Evolutionary conservation across 2,329 filamentous ascomycete species (phyloP).

Genomic region (Colletotrichum sp.): DNA sequence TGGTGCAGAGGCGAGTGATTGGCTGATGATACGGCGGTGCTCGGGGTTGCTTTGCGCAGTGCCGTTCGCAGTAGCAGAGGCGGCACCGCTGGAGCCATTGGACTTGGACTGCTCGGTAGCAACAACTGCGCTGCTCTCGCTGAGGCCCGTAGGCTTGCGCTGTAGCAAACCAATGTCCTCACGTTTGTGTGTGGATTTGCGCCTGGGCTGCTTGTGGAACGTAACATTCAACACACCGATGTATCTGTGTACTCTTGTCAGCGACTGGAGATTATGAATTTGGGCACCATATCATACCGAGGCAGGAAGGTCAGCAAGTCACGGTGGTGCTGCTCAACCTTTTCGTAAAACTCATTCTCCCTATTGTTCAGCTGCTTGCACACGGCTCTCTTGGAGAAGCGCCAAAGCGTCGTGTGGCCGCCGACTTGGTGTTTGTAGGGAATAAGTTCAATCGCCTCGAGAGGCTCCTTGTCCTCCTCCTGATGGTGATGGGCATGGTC

Average conservation of each 20-base stretch:
- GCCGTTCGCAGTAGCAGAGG: background rate
- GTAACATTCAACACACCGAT: slow-evolving; percentile 97
- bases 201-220: slow-evolving; percentile 82
- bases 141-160: slow-evolving; percentile 22
- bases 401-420: slow-evolving; percentile 94
- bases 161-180: slow-evolving; percentile 43
- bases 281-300: slow-evolving; percentile 58
- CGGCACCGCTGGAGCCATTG: background rate
- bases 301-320: slow-evolving; percentile 91
- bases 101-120: background rate
- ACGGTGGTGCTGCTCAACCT: slow-evolving; percentile 88
- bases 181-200: slow-evolving; percentile 59
- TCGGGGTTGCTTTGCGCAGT: slow-evolving; percentile 19
- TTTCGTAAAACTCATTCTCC: slow-evolving; percentile 99
- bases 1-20: slow-evolving; percentile 72
- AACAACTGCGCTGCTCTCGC: background rate
- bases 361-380: slow-evolving; percentile 98
- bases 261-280: background rate
- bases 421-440: slow-evolving; percentile 98
- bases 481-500: slow-evolving; percentile 59
- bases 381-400: slow-evolving; percentile 92
- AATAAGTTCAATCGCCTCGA: slow-evolving; percentile 93
- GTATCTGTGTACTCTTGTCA: slow-evolving; percentile 64
- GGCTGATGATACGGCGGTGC: slow-evolving; percentile 61
- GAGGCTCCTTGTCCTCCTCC: slow-evolving; percentile 59